Evolutionary conservation across 768 basidiomycete genomes (phyloP).

Genomic region (Leccinellum luteum): DNA sequence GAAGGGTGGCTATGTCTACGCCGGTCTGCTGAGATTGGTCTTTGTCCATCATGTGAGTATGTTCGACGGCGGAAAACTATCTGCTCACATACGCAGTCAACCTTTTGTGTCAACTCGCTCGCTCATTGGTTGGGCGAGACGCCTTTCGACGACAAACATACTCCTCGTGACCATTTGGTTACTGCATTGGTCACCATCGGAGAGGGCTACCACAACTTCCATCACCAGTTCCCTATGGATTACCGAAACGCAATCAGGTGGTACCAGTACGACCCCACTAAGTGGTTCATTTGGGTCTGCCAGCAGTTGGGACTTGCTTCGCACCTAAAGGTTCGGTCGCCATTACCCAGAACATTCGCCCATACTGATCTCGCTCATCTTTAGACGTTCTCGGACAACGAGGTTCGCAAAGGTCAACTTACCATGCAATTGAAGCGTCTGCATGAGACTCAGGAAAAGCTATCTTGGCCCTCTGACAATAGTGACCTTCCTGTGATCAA

Average conservation of each 20-base stretch:
- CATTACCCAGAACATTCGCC: background rate
- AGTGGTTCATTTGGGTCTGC: slow-evolving; percentile 74
- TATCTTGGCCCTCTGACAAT: slow-evolving; percentile 77
- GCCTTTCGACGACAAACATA: slow-evolving; percentile 94
- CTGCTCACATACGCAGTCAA: slow-evolving; percentile 56
- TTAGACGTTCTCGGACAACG: slow-evolving; percentile 62
- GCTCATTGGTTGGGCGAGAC: slow-evolving; percentile 95
- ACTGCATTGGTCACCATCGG: slow-evolving; percentile 91
- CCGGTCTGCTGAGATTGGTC: slow-evolving; percentile 69
- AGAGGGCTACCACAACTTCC: slow-evolving; percentile 98
- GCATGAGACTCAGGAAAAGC: slow-evolving; percentile 68
- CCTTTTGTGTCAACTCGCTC: slow-evolving; percentile 95
- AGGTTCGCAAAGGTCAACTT: slow-evolving; percentile 82
- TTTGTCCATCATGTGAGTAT: slow-evolving; percentile 84
- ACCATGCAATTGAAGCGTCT: slow-evolving; percentile 94
- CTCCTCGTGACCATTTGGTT: slow-evolving; percentile 84
- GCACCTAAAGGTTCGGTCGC: slow-evolving; percentile 48
- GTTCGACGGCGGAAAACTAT: background rate
- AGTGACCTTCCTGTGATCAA: slow-evolving; percentile 76
- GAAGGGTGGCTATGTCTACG: slow-evolving; percentile 82
- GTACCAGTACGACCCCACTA: slow-evolving; percentile 91
- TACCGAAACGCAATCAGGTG: slow-evolving; percentile 93
- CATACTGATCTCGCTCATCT: background rate
- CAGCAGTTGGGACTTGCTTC: slow-evolving; percentile 47
- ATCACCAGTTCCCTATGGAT: slow-evolving; percentile 96